phyloP scores from a whole-genome alignment of 306 rosid genomes.

The Ziziphus jujuba region DNA sequence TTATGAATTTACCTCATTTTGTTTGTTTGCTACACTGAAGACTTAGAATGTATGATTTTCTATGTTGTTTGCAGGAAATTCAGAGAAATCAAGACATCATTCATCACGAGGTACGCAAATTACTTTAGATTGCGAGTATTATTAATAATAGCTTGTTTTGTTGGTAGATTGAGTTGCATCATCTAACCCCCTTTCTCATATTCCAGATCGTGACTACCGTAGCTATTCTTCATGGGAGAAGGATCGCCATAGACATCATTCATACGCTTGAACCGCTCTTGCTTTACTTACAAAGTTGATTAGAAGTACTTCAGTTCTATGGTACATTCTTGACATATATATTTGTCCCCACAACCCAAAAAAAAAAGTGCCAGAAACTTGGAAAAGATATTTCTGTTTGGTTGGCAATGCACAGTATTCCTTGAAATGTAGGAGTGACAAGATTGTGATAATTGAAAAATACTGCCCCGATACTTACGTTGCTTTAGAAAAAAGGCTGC shows the following conservation, averaged over 20 bases:
- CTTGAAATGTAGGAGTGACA: too few species aligned
- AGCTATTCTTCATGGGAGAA: conserved; percentile 82
- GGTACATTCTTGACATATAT: too few species aligned
- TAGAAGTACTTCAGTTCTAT: background rate
- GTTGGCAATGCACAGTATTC: too few species aligned
- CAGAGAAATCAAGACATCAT: conserved; percentile 73
- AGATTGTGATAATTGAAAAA: too few species aligned
- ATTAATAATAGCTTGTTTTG: conserved; percentile 1
- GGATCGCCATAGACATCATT: conserved; percentile 87
- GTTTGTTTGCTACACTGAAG: background rate
- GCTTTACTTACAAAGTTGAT: too few species aligned
- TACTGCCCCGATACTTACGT: too few species aligned
- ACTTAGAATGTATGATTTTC: background rate
- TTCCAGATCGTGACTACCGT: conserved; percentile 73
- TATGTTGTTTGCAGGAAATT: conserved; percentile 52
- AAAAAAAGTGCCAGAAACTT: too few species aligned
- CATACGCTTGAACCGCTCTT: conserved; percentile 27
- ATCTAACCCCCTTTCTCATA: conserved; percentile 12
- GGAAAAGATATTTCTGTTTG: too few species aligned
- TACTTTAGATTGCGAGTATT: background rate
- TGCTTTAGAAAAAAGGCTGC: too few species aligned
- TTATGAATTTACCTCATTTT: background rate
- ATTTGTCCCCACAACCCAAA: too few species aligned
- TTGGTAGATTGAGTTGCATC: background rate
- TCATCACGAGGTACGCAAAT: conserved; percentile 64